Conservation (phyloP, 768 basidiomycete species). For the Boletellus ananas region DNA sequence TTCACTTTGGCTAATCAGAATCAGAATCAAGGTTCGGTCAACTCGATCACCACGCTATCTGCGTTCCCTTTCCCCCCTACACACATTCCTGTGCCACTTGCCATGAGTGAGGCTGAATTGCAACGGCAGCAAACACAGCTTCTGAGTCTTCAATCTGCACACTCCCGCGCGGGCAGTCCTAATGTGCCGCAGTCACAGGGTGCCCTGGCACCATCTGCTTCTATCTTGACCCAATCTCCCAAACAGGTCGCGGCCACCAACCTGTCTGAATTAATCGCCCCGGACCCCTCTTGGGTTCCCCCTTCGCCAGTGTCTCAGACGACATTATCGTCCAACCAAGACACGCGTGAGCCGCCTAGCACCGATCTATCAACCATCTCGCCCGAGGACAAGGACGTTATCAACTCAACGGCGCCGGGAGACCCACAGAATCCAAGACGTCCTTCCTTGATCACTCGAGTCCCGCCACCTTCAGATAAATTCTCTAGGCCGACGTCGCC, state of each 20-base stretch:
- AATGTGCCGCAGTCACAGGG: slow-evolving; percentile 3
- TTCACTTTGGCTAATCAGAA: slow-evolving; percentile 7
- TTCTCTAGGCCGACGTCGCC: slow-evolving; percentile 11
- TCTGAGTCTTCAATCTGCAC: slow-evolving; percentile 14
- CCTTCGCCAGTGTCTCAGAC: slow-evolving; percentile 6
- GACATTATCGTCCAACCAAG: slow-evolving; percentile 3
- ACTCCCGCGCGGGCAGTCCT: slow-evolving; percentile 20
- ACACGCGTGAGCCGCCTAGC: neutral
- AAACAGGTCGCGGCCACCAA: slow-evolving; percentile 5
- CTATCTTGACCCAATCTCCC: slow-evolving; percentile 21
- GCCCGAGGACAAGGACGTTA: neutral
- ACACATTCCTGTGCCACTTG: slow-evolving; percentile 63
- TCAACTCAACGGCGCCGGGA: neutral
- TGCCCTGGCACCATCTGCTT: slow-evolving; percentile 1
- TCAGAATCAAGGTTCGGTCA: slow-evolving; percentile 30
- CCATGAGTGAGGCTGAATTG: slow-evolving; percentile 22
- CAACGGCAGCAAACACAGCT: slow-evolving; percentile 23
- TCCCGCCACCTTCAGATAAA: slow-evolving; percentile 16
- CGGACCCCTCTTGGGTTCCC: slow-evolving; percentile 1
- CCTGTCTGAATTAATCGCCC: slow-evolving; percentile 4
- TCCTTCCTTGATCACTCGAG: slow-evolving; percentile 20
- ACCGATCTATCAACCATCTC: neutral
- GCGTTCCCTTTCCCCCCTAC: slow-evolving; percentile 72
- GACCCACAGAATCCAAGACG: slow-evolving; percentile 16
- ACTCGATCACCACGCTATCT: slow-evolving; percentile 63